A percentile compares a stretch with the other conserved stretches of the same genome.
Conservation (phyloP, 441 rosid genomes). For the Manihot esculenta region DNA sequence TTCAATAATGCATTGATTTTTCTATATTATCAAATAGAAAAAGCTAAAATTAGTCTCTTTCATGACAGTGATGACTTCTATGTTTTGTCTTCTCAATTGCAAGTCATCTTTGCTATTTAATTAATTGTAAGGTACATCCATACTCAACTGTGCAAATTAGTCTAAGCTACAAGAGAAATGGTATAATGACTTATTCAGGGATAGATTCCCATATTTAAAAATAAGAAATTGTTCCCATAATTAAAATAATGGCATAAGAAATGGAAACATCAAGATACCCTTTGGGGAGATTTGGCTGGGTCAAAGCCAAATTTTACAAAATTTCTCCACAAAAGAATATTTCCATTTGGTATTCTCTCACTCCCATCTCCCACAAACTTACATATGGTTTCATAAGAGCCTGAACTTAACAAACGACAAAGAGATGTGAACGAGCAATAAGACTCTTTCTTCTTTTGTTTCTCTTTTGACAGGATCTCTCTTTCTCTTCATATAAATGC, state of each 20-base stretch:
- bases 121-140: not conserved
- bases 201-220: not conserved
- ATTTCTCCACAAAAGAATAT: not conserved
- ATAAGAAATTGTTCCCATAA: not conserved
- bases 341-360: slow-evolving; percentile 22
- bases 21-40: not conserved
- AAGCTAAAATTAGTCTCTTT: slow-evolving; percentile 27
- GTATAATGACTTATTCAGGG: slow-evolving; percentile 15
- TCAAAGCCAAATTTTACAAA: slow-evolving; percentile 22
- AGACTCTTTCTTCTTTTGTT: slow-evolving; percentile 32
- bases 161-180: not conserved
- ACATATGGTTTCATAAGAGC: slow-evolving; percentile 38
- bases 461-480: slow-evolving; percentile 36
- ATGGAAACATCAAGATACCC: not conserved
- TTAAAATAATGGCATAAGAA: not conserved
- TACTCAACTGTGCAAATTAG: not conserved
- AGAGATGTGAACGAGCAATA: slow-evolving; percentile 24
- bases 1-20: slow-evolving; percentile 4
- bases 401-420: slow-evolving; percentile 30
- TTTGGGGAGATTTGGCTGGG: slow-evolving; percentile 22
- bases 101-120: not conserved
- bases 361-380: slow-evolving; percentile 7
- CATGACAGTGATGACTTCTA: slow-evolving; percentile 24
- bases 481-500: slow-evolving; percentile 28
- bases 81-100: slow-evolving; percentile 5